Percentiles rank a stretch among this genome's conserved stretches.
These are phyloP conservation scores for Eucalyptus pauciflora DNA, from an alignment of 345 rosid species.

Conservation along the genomic window DNA sequence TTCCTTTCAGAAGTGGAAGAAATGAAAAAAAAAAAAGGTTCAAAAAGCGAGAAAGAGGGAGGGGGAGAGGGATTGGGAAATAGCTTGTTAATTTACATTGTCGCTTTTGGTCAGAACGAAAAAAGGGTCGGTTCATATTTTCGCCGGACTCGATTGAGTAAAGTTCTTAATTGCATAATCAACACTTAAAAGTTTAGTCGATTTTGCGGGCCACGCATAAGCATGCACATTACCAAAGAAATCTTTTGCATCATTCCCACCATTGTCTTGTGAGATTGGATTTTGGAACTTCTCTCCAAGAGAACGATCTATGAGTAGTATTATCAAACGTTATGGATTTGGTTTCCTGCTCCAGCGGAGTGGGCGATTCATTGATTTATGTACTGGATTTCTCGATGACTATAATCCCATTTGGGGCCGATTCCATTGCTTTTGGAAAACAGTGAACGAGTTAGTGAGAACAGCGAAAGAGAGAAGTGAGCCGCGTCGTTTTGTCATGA, in stretches of 20 bases:
- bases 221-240: background rate
- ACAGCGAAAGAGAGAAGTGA: too few species aligned
- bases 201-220: background rate
- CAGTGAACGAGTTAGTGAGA: background rate
- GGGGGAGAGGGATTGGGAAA: background rate
- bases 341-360: conserved; percentile 8
- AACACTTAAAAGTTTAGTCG: conserved; percentile 8
- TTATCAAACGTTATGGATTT: conserved; percentile 27
- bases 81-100: conserved; percentile 3
- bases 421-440: conserved; percentile 21
- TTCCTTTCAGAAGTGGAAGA: too few species aligned
- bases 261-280: conserved; percentile 20
- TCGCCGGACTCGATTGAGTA: conserved; percentile 1
- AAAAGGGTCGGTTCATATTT: conserved; percentile 1
- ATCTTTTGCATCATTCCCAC: background rate
- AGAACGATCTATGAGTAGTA: conserved; percentile 7
- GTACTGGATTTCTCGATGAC: conserved; percentile 8
- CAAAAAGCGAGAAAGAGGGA: too few species aligned
- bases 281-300: conserved; percentile 43
- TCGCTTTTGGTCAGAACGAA: conserved; percentile 11
- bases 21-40: too few species aligned
- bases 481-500: too few species aligned
- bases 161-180: conserved; percentile 8
- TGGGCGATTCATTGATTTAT: conserved; percentile 9
- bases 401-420: background rate